A percentile compares a stretch with the other conserved stretches of the same genome.
Evolutionary conservation across 495 filamentous ascomycete species (phyloP).

Genomic region (Parathielavia appendiculata): DNA sequence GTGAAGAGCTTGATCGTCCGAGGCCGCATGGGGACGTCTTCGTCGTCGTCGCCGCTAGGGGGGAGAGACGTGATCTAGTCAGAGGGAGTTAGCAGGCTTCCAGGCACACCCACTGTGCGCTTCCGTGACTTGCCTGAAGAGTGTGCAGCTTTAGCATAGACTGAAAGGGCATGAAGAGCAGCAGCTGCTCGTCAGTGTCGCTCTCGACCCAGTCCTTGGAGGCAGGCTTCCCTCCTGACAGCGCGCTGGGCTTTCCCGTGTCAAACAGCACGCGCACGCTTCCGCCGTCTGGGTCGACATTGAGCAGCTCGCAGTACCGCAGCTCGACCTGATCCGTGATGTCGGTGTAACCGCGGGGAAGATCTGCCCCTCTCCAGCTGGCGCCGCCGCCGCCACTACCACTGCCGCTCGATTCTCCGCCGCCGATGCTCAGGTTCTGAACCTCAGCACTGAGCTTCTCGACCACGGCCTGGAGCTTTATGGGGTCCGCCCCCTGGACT

Average conservation of each 20-base stretch:
- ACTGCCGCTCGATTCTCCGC: slow-evolving; percentile 43
- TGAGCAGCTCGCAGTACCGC: slow-evolving; percentile 79
- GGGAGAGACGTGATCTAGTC: slow-evolving; percentile 78
- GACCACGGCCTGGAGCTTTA: slow-evolving; percentile 62
- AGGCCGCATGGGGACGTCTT: slow-evolving; percentile 68
- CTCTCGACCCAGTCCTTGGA: slow-evolving; percentile 90
- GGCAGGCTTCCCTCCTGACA: slow-evolving; percentile 58
- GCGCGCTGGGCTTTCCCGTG: slow-evolving; percentile 55
- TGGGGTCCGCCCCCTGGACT: slow-evolving; percentile 67
- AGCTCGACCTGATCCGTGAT: slow-evolving; percentile 75
- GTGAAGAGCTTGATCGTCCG: slow-evolving; percentile 76
- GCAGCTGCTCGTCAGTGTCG: slow-evolving; percentile 96
- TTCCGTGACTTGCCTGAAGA: slow-evolving; percentile 47
- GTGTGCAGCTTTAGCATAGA: slow-evolving; percentile 86
- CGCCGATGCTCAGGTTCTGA: slow-evolving; percentile 44
- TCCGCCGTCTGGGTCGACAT: slow-evolving; percentile 68
- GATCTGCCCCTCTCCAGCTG: slow-evolving; percentile 64
- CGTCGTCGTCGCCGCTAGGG: slow-evolving; percentile 56
- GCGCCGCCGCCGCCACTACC: slow-evolving; percentile 34
- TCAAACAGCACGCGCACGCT: slow-evolving; percentile 69
- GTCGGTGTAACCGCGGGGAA: slow-evolving; percentile 77
- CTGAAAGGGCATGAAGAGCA: slow-evolving; percentile 90
- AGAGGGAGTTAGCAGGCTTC: slow-evolving; percentile 17
- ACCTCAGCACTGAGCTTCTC: slow-evolving; percentile 69
- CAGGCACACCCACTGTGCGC: neutral